phyloP scores from a whole-genome alignment of 768 basidiomycete genomes.

The Chiua virens region DNA sequence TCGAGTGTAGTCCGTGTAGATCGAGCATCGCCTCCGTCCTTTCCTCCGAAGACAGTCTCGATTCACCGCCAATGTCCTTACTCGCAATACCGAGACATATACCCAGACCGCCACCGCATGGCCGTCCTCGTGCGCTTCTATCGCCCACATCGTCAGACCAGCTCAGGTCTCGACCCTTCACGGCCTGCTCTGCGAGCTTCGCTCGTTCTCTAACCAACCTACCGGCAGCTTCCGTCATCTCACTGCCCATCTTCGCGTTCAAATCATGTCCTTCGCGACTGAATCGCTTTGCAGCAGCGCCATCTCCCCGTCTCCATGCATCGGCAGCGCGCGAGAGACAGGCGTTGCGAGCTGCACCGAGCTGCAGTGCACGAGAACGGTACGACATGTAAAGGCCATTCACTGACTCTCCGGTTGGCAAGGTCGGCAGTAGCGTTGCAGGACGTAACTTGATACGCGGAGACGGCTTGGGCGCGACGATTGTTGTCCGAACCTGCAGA shows the following conservation, averaged over 20 bases:
- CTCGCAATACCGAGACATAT: constrained; percentile 85
- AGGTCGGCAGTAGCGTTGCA: constrained; percentile 81
- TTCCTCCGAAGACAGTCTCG: constrained; percentile 74
- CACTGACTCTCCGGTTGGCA: constrained; percentile 80
- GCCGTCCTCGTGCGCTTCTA: constrained; percentile 67
- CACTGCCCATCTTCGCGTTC: constrained; percentile 85
- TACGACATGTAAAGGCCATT: constrained; percentile 87
- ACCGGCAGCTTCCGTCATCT: constrained; percentile 84
- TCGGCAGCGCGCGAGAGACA: constrained; percentile 94
- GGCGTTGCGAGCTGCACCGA: constrained; percentile 92
- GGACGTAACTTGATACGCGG: constrained; percentile 83
- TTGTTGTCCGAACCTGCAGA: constrained; percentile 62
- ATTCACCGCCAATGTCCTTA: constrained; percentile 50
- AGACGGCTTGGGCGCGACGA: constrained; percentile 78
- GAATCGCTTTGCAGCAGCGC: constrained; percentile 93
- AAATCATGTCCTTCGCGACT: constrained; percentile 91
- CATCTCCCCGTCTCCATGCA: constrained; percentile 94
- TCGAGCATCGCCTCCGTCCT: constrained; percentile 86
- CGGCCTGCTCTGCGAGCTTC: constrained; percentile 72
- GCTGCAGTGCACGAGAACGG: constrained; percentile 82
- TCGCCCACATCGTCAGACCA: constrained; percentile 89
- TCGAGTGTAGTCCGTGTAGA: constrained; percentile 90
- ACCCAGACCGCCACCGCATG: constrained; percentile 80
- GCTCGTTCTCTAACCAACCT: constrained; percentile 83
- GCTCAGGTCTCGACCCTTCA: constrained; percentile 61